phyloP scores from a whole-genome alignment of 345 rosid genomes.

The Zanthoxylum bungeanum region DNA sequence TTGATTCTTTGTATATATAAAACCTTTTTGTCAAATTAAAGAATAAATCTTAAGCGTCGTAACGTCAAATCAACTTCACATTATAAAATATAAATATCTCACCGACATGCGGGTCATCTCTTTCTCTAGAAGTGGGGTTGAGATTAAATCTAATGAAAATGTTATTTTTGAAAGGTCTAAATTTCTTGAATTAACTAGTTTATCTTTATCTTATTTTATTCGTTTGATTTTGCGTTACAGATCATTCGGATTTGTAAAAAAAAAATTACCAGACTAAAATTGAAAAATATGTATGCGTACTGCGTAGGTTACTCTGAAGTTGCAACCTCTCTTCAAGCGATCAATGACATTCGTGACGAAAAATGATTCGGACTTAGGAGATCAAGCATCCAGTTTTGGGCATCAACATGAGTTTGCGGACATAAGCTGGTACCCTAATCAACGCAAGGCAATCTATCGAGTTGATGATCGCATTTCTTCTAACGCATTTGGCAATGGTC shows the following conservation, averaged over 20 bases:
- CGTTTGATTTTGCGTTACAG: too few species aligned
- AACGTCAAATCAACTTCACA: not conserved
- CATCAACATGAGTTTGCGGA: constrained; percentile 67
- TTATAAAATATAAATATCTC: too few species aligned
- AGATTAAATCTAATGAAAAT: too few species aligned
- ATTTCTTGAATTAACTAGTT: too few species aligned
- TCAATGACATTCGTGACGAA: constrained; percentile 39
- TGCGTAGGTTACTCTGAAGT: constrained; percentile 48
- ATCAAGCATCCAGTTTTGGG: constrained; percentile 45
- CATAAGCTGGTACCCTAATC: constrained; percentile 68
- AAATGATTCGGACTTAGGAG: constrained; percentile 48
- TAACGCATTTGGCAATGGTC: constrained; percentile 46
- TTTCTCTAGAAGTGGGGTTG: too few species aligned
- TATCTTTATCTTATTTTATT: too few species aligned
- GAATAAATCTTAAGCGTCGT: too few species aligned
- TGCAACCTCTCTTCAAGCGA: constrained; percentile 69
- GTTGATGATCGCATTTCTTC: constrained; percentile 51
- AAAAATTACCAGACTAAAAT: too few species aligned
- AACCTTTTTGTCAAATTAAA: not conserved
- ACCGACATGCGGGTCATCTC: not conserved
- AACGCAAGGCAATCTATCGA: constrained; percentile 54
- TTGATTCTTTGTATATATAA: not conserved
- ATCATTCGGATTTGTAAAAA: too few species aligned
- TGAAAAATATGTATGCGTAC: too few species aligned
- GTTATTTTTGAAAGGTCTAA: too few species aligned